phyloP scores from a whole-genome alignment of 495 filamentous ascomycete species.

The Rhypophila decipiens region DNA sequence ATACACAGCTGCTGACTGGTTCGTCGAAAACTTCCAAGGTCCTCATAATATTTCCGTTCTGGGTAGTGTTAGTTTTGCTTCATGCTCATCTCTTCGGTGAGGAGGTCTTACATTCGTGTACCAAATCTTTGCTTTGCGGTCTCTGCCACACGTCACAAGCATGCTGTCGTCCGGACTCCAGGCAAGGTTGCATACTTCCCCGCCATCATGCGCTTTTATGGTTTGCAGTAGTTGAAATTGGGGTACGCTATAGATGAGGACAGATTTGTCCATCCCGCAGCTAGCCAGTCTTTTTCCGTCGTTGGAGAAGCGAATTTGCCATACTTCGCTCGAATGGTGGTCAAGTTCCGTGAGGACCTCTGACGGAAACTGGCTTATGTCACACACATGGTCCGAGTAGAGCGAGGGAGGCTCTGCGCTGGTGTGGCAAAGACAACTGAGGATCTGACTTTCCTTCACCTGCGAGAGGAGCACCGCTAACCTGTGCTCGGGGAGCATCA shows the following conservation, averaged over 20 bases:
- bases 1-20: constrained; percentile 78
- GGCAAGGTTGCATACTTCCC: constrained; percentile 62
- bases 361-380: constrained; percentile 70
- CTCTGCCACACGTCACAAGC: constrained; percentile 73
- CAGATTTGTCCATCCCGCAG: constrained; percentile 63
- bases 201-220: constrained; percentile 56
- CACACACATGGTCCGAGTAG: constrained; percentile 83
- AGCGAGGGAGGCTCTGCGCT: constrained; percentile 71
- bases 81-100: background rate
- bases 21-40: constrained; percentile 64
- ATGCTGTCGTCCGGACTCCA: constrained; percentile 92
- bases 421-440: constrained; percentile 83
- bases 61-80: constrained; percentile 4
- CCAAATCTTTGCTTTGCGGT: constrained; percentile 73
- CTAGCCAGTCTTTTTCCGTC: constrained; percentile 81
- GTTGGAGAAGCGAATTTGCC: constrained; percentile 83
- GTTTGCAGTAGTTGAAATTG: constrained; percentile 59
- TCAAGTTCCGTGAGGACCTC: constrained; percentile 59
- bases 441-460: constrained; percentile 75
- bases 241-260: constrained; percentile 77
- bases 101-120: constrained; percentile 57
- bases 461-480: constrained; percentile 78
- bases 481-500: constrained; percentile 95
- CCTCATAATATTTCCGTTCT: constrained; percentile 65
- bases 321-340: constrained; percentile 79